Evolutionary conservation across 108 stramenopile species (phyloP), one percentile per base, ranked within the genome.

Genomic region (Fragilaria crotonensis): DNA sequence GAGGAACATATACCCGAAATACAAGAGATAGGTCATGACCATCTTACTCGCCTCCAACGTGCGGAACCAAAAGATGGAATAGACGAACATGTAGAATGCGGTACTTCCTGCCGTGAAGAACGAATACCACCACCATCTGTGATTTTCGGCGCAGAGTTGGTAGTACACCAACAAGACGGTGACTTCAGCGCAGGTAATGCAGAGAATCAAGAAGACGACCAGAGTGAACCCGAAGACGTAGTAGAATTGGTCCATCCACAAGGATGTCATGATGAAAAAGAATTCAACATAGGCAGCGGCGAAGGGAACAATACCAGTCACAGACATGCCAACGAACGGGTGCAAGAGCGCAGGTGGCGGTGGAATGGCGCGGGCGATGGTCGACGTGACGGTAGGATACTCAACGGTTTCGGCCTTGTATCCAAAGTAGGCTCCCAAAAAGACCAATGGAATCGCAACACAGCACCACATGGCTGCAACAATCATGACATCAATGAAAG

Each of bases 191-290:
- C 95, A 95, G 7, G 96, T 97, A 33, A 97, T 64, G 33, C 94
- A 69, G 30, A 99, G 76, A 65, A 99, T 99, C 52, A 96, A 25
- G 80, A 85, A 97, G 25, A 97, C 96, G 41, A 91, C 75, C 49
- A 99, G 78, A 5, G 95, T 89, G 81, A 99, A 97, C 25, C 98
- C 96, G 77, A 99, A 99, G 54, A 99, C 96, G 67, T 97, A 97
- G 84, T 97, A 99, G 90, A 93, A 99, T 64, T 96, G 92, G 67
- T 96, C 96, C 95, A 99, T 96, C 98, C 98, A 99, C 68, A 99
- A 66, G 52, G 79, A 82, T 36, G 89, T 90, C 84, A 97, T 90
- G 86, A 99, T 99, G 87, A 97, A 99, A 72, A 97, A 99, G 28
- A 99, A 79, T 73, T 99, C 98, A 26, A 97, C 97, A 73, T 96